phyloP scores from a whole-genome alignment of 139 green algal genomes.

The Asterochloris erici region DNA sequence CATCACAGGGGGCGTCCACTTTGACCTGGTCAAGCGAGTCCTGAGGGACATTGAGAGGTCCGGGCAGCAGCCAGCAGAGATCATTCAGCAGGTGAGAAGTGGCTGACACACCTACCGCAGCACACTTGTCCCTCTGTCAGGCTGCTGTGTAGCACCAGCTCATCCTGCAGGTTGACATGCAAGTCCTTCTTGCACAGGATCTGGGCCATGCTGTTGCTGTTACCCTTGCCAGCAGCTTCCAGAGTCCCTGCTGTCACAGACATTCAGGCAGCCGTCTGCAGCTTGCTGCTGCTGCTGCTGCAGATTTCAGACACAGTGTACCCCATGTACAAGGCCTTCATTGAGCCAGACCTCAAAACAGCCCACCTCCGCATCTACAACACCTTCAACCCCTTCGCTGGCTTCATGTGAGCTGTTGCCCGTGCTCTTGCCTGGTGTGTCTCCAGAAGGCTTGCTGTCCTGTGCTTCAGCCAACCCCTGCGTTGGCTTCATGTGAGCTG shows the following conservation, averaged over 20 bases:
- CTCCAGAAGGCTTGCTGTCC: too few relatives aligned
- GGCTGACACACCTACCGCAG: neutral
- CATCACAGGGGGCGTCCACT: slow-evolving; percentile 94
- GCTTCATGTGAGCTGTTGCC: slow-evolving; percentile 68
- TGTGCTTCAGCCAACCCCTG: too few relatives aligned
- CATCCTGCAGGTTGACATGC: neutral
- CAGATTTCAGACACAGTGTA: slow-evolving; percentile 90
- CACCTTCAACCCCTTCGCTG: slow-evolving; percentile 96
- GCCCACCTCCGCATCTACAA: slow-evolving; percentile 94
- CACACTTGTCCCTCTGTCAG: too few relatives aligned
- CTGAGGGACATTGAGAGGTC: slow-evolving; percentile 91
- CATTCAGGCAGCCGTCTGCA: too few relatives aligned
- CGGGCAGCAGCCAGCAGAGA: slow-evolving; percentile 86
- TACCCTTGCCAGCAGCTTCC: too few relatives aligned
- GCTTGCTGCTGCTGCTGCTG: neutral
- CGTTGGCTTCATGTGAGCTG: too few relatives aligned
- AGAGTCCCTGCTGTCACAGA: too few relatives aligned
- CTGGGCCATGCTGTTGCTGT: neutral
- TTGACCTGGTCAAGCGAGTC: slow-evolving; percentile 97
- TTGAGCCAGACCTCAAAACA: slow-evolving; percentile 91
- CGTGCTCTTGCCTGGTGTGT: too few relatives aligned
- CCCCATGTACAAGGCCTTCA: slow-evolving; percentile 99
- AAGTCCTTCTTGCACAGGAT: neutral
- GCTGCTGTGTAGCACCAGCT: too few relatives aligned
- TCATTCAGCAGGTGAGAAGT: slow-evolving; percentile 88